Base-by-base conservation (phyloP, 768 basidiomycete species). In the Artomyces pyxidatus region DNA sequence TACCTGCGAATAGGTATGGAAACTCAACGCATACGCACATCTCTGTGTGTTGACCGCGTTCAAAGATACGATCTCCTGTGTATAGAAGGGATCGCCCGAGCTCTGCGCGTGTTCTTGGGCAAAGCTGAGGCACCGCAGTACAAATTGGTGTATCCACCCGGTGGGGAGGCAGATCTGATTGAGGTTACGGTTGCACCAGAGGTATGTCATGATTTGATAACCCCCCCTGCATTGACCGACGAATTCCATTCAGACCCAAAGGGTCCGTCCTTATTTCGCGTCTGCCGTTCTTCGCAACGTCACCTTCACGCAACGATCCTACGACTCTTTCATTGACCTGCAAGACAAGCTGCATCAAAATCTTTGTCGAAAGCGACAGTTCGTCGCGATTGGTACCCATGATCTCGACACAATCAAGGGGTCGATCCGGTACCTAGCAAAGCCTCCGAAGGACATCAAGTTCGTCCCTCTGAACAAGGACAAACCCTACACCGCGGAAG, bases 301-400 rank as follows among this genome's bases (percentile, higher is more conserved):
- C 61, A 82, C 80, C 57, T 94, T 99, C 71, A 90, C 88, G 25
- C 81, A 81, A 37, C 75, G 77, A 45, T 92, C 89, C 32, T 98
- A 98, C 63, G 88, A 86, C 22, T 93, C 90, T 53, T 98, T 99
- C 78, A 95, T 99, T 58, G 96, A 98, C 63, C 71, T 99, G n/a
- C 96, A 99, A 69, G 96, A 99, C 63, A 99, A 98, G 67, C 75
- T 99, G 43, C 96, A 99, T 63, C 88, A 94, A 61, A 99, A 99
- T 66, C 78, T 99, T 28, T 93, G 90, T 61, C 75, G 96, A 49
- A 74, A 86, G 55, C 74, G 96, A 49, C 88, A 87, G 61, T 78
- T 99, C 38, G 96, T 95, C 41, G 81, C 96, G 17, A 96, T 99
- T 56, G 96, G 96, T 49, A 99, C 96, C 2, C 96, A 99, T 58